phyloP scores from a whole-genome alignment of 2,329 filamentous ascomycete genomes.

The Scedosporium minutisporum region DNA sequence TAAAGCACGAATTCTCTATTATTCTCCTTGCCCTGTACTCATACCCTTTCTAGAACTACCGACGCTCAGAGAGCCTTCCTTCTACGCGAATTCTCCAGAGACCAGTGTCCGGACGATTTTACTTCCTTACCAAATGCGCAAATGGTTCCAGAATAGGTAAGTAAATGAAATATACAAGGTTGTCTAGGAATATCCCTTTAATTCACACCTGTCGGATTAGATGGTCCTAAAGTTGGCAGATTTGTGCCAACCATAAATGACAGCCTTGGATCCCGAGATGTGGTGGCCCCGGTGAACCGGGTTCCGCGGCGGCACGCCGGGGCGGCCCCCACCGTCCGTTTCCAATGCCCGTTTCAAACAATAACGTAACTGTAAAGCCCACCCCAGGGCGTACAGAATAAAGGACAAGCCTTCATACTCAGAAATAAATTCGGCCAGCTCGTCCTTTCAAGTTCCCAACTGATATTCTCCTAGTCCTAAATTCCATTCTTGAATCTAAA shows the following conservation, averaged over 20 bases:
- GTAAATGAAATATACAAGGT: too few species aligned
- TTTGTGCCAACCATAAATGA: not conserved
- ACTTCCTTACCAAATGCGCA: too few species aligned
- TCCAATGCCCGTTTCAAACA: not conserved
- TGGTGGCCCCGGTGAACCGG: not conserved
- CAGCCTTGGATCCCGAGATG: not conserved
- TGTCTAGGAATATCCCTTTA: too few species aligned
- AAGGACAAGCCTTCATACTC: not conserved
- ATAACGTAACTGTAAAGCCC: not conserved
- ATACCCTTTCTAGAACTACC: too few species aligned
- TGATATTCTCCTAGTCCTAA: not conserved
- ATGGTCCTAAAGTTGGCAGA: not conserved
- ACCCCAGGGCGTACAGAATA: not conserved
- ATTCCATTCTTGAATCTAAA: too few species aligned
- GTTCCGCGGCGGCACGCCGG: not conserved
- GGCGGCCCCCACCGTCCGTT: not conserved
- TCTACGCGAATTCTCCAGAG: too few species aligned
- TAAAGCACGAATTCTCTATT: too few species aligned
- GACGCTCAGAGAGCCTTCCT: too few species aligned
- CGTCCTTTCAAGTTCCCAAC: not conserved
- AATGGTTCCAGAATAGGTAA: too few species aligned
- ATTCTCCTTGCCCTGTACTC: too few species aligned
- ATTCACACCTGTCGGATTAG: not conserved
- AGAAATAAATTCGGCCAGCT: not conserved
- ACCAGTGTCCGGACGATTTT: too few species aligned